Conservation (phyloP, 1,284 basidiomycete species). For the Rhodotorula sp. region DNA sequence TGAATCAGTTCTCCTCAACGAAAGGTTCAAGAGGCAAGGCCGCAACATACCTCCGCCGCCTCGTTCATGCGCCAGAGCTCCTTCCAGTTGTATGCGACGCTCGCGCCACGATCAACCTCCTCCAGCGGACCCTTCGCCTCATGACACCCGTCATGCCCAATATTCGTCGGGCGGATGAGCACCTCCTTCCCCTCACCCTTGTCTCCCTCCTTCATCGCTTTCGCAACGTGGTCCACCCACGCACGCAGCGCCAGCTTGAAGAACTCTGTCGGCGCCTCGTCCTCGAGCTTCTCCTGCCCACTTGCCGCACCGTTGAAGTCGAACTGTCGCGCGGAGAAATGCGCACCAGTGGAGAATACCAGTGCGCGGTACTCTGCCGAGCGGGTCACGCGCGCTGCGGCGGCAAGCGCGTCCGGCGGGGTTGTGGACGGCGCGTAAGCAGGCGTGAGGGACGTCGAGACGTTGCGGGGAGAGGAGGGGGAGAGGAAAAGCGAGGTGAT, state of each 20-base stretch:
- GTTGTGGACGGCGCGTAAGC: not conserved
- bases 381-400: not conserved
- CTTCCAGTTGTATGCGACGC: not conserved
- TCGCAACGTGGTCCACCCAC: not conserved
- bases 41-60: not conserved
- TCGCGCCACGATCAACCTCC: not conserved
- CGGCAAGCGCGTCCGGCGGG: not conserved
- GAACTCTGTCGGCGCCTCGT: not conserved
- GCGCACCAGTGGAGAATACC: slow-evolving; percentile 13
- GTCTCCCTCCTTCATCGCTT: not conserved
- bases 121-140: not conserved
- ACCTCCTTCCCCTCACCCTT: slow-evolving; percentile 3
- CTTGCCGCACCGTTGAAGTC: not conserved
- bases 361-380: slow-evolving; percentile 4
- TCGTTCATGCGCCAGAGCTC: slow-evolving; percentile 5
- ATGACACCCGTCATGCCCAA: slow-evolving; percentile 8
- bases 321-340: slow-evolving; percentile 10
- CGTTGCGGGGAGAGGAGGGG: not conserved
- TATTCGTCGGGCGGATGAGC: not conserved
- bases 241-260: not conserved
- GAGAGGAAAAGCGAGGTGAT: slow-evolving; percentile 9
- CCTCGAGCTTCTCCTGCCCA: too few species aligned
- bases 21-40: too few species aligned
- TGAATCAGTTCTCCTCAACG: too few species aligned
- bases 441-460: not conserved